phyloP scores from a whole-genome alignment of 352 stramenopile species.

The Pythium brassicae region DNA sequence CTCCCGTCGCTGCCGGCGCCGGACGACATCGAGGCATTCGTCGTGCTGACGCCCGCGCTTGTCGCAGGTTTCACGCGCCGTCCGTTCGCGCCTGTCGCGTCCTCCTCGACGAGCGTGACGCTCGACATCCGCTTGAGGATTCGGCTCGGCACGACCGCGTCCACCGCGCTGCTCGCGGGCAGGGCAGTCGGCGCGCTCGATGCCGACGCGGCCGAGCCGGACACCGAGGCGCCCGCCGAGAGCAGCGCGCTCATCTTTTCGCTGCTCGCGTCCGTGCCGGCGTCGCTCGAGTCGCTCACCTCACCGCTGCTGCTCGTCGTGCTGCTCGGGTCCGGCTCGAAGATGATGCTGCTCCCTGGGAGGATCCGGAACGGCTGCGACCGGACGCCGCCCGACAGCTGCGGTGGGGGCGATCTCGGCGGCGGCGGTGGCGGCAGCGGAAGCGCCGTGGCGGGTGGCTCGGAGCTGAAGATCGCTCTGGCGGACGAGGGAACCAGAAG shows the following conservation, averaged over 20 bases:
- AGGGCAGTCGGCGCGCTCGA: constrained; percentile 11
- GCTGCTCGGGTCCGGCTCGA: constrained; percentile 13
- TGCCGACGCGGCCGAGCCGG: not conserved
- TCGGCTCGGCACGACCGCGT: constrained; percentile 16
- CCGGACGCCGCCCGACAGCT: not conserved
- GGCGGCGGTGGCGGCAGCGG: constrained; percentile 5
- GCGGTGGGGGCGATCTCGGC: constrained; percentile 2
- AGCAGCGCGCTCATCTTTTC: constrained; percentile 11
- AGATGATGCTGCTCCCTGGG: constrained; percentile 12
- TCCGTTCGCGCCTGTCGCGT: constrained; percentile 6
- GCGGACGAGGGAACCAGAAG: not conserved
- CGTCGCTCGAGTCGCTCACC: constrained; percentile 35
- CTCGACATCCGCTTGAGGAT: constrained; percentile 44
- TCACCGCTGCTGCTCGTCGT: constrained; percentile 15
- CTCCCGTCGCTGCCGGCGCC: constrained; percentile 9
- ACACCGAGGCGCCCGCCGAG: constrained; percentile 1
- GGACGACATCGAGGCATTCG: constrained; percentile 9
- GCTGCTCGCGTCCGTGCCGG: constrained; percentile 17
- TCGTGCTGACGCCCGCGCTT: not conserved
- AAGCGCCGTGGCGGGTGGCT: constrained; percentile 4
- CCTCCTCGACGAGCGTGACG: constrained; percentile 35
- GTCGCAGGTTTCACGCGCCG: constrained; percentile 8
- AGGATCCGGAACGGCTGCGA: constrained; percentile 13
- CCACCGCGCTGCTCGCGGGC: constrained; percentile 2
- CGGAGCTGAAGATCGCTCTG: not conserved